Conservation (phyloP, 2,329 filamentous ascomycete genomes). For the Myriosclerotinia curreyana region DNA sequence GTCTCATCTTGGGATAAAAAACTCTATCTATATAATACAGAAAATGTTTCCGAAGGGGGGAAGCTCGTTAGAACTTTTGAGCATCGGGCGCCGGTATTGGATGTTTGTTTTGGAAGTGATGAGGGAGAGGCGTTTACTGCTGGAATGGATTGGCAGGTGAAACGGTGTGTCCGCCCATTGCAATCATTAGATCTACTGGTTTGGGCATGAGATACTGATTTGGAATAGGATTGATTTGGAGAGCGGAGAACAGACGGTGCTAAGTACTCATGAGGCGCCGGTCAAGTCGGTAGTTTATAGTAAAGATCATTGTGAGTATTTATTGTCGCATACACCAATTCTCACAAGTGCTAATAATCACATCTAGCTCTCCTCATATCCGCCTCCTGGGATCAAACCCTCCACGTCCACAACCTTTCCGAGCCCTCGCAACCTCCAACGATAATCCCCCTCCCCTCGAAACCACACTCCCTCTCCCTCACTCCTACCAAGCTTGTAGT, state of each 20-base stretch:
- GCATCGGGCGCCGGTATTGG: constrained; percentile 80
- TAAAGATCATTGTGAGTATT: constrained; percentile 59
- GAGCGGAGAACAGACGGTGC: constrained; percentile 66
- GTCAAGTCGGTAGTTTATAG: constrained; percentile 85
- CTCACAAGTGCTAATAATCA: constrained; percentile 17
- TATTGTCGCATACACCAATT: neutral
- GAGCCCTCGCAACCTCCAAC: constrained; percentile 54
- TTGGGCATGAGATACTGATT: constrained; percentile 20
- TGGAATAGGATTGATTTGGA: constrained; percentile 62
- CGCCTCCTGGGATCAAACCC: constrained; percentile 87
- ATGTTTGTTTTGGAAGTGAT: constrained; percentile 83
- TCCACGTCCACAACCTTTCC: constrained; percentile 74
- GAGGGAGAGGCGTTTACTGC: constrained; percentile 83
- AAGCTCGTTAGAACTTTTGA: constrained; percentile 70
- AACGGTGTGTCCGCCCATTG: constrained; percentile 50
- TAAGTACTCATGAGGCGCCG: constrained; percentile 75
- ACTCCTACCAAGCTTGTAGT: constrained; percentile 82
- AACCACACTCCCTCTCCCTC: constrained; percentile 82
- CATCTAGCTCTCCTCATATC: constrained; percentile 70
- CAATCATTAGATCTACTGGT: neutral
- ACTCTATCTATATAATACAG: constrained; percentile 83
- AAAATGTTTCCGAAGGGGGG: constrained; percentile 48
- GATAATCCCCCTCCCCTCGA: constrained; percentile 71
- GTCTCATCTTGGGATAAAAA: constrained; percentile 94
- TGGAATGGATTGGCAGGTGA: constrained; percentile 83